phyloP scores from a whole-genome alignment of 164 flowering plant genomes.

The Protea cynaroides region DNA sequence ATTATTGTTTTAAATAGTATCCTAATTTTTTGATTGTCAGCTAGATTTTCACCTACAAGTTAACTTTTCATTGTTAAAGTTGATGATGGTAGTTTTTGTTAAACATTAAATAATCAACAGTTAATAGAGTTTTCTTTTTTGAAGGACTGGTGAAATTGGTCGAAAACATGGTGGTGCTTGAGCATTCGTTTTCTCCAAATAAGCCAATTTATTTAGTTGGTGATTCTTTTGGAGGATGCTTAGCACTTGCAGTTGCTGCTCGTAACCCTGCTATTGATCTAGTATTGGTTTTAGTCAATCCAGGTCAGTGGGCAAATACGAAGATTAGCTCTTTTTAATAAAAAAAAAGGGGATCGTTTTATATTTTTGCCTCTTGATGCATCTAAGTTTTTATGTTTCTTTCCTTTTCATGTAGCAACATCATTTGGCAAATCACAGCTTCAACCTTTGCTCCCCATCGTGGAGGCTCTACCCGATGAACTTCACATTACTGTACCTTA shows the following conservation, averaged over 20 bases:
- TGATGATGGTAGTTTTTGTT: too few relatives aligned
- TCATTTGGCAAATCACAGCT: conserved; percentile 70
- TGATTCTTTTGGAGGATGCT: conserved; percentile 93
- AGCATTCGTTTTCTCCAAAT: conserved; percentile 56
- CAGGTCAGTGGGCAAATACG: conserved; percentile 43
- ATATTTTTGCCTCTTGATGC: neutral
- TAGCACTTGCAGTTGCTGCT: conserved; percentile 91
- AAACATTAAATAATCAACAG: too few relatives aligned
- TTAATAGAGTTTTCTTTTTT: conserved; percentile 1
- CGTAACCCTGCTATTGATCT: conserved; percentile 83
- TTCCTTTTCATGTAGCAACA: conserved; percentile 42
- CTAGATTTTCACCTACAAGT: too few relatives aligned
- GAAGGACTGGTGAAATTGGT: conserved; percentile 62
- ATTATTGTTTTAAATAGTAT: too few relatives aligned
- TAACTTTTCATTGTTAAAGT: too few relatives aligned
- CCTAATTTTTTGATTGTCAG: too few relatives aligned
- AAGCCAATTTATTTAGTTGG: conserved; percentile 87
- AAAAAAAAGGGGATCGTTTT: neutral
- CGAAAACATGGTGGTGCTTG: conserved; percentile 53
- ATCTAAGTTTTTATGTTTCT: neutral
- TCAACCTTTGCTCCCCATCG: conserved; percentile 62
- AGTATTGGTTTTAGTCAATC: conserved; percentile 69
- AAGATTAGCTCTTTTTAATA: neutral
- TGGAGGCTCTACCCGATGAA: conserved; percentile 60
- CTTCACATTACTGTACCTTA: conserved; percentile 56